A percentile compares a stretch with the other conserved stretches of the same genome.
These are phyloP conservation scores for Ceratobasidium sp. DNA, from an alignment of 1,284 basidiomycete genomes.

Conservation along the genomic window DNA sequence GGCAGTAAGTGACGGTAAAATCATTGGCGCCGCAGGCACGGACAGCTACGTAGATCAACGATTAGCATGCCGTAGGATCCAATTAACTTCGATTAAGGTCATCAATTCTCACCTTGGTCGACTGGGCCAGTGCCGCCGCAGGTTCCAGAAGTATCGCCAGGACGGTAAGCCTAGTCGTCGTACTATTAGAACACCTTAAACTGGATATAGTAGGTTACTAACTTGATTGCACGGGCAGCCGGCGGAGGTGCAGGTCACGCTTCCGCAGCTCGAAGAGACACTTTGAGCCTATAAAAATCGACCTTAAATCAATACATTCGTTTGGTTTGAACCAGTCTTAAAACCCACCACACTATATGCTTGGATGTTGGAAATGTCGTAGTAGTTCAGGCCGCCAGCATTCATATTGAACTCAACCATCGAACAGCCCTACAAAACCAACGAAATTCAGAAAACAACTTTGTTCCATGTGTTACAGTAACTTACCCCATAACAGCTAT, in stretches of 20 bases:
- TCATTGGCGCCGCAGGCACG: conserved; percentile 32
- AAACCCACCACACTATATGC: conserved; percentile 41
- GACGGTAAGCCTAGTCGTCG: conserved; percentile 33
- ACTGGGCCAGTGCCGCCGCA: conserved; percentile 40
- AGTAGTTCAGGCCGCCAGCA: conserved; percentile 35
- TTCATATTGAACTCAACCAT: conserved; percentile 45
- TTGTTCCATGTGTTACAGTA: not conserved
- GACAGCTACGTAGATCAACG: not conserved
- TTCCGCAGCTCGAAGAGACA: conserved; percentile 19
- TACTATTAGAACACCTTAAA: not conserved
- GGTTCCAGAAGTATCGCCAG: conserved; percentile 40
- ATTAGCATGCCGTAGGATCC: not conserved
- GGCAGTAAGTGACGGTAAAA: conserved; percentile 48
- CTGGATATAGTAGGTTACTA: not conserved
- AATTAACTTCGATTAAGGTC: too few relatives aligned
- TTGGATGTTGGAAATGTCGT: conserved; percentile 47
- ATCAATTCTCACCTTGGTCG: conserved; percentile 11
- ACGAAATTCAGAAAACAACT: not conserved
- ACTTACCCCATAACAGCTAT: conserved; percentile 45
- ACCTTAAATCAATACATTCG: not conserved
- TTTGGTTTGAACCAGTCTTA: not conserved
- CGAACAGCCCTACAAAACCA: conserved; percentile 14
- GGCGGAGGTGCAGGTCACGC: conserved; percentile 44
- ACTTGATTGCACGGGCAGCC: conserved; percentile 45
- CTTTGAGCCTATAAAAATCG: not conserved